phyloP scores from a whole-genome alignment of 257 asterid genomes.

The Catharanthus roseus region DNA sequence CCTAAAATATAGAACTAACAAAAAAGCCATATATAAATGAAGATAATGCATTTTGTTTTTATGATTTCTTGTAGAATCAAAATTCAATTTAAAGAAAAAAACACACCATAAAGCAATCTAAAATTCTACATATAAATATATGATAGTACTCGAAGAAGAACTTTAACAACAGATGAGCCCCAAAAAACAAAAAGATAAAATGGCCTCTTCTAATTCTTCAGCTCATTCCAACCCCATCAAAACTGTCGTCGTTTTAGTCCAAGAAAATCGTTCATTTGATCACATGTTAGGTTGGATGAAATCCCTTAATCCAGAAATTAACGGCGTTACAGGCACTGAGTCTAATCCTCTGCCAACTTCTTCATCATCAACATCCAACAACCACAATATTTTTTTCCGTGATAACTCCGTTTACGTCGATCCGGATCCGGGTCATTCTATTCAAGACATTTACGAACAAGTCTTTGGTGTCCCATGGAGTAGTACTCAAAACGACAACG shows the following conservation, averaged over 20 bases:
- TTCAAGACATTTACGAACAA: constrained; percentile 57
- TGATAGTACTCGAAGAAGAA: no score
- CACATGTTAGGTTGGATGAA: constrained; percentile 85
- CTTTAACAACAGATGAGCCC: no score
- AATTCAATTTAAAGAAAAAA: no score
- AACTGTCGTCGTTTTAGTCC: constrained; percentile 62
- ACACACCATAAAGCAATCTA: not conserved
- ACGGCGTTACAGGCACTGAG: constrained; percentile 56
- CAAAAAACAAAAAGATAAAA: no score
- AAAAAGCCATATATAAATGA: no score
- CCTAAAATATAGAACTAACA: no score
- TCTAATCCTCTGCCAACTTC: constrained; percentile 54
- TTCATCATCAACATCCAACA: constrained; percentile 22
- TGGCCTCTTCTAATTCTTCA: not conserved
- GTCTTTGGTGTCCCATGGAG: constrained; percentile 48
- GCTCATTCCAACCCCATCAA: constrained; percentile 44
- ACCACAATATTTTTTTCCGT: constrained; percentile 26
- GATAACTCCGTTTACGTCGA: constrained; percentile 45
- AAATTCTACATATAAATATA: not conserved
- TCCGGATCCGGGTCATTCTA: constrained; percentile 71
- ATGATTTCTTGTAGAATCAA: no score
- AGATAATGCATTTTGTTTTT: no score
- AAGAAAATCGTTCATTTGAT: constrained; percentile 79
- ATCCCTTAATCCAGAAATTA: constrained; percentile 57
- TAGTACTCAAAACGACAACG: no score